phyloP scores from a whole-genome alignment of 2,329 filamentous ascomycete species.

The Alternaria atra region DNA sequence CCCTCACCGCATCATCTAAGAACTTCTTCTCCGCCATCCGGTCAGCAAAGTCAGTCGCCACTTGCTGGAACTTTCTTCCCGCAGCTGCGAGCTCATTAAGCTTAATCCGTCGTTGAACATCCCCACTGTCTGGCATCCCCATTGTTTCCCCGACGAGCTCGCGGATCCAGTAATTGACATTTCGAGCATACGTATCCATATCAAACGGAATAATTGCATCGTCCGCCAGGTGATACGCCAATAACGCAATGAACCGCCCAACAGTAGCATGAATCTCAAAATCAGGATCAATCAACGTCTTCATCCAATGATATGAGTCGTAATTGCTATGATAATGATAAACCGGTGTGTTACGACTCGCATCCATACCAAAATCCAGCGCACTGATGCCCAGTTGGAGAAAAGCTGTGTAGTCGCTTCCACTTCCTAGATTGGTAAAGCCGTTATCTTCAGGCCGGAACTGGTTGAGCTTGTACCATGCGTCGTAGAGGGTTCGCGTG shows the following conservation, averaged over 20 bases:
- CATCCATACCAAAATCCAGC: conserved; percentile 48
- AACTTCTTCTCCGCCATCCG: not conserved
- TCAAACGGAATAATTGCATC: conserved; percentile 53
- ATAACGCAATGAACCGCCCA: conserved; percentile 56
- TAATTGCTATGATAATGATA: conserved; percentile 61
- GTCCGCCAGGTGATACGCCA: conserved; percentile 53
- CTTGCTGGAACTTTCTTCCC: not conserved
- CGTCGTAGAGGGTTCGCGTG: conserved; percentile 56
- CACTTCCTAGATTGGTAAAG: conserved; percentile 52
- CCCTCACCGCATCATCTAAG: not conserved
- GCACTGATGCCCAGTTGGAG: conserved; percentile 54
- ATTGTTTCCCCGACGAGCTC: conserved; percentile 7
- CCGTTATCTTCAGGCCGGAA: conserved; percentile 31
- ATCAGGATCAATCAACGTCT: conserved; percentile 59
- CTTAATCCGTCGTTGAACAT: not conserved
- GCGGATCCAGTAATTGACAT: conserved; percentile 15
- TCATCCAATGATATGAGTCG: conserved; percentile 62
- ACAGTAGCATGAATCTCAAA: conserved; percentile 61
- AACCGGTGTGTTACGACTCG: conserved; percentile 45
- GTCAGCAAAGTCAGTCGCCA: not conserved
- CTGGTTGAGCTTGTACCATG: conserved; percentile 51
- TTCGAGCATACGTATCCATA: conserved; percentile 31
- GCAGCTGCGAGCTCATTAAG: not conserved
- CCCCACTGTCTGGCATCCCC: not conserved
- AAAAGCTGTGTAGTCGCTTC: conserved; percentile 60